phyloP scores from a whole-genome alignment of 2,329 filamentous ascomycete species.

The Hypoxylon sp. region DNA sequence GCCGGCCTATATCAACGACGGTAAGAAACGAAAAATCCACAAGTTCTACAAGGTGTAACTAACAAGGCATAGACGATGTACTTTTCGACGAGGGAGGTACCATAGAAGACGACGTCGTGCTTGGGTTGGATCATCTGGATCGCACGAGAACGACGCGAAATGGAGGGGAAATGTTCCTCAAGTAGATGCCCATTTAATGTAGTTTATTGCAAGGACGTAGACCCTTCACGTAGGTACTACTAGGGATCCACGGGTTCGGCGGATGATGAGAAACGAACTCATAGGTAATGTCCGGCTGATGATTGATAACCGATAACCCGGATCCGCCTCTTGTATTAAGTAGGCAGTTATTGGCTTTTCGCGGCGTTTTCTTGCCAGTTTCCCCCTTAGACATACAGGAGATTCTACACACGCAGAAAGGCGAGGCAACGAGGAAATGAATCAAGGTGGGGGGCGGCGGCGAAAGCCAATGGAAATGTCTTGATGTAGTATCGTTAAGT shows the following conservation, averaged over 20 bases:
- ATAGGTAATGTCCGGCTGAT: slow-evolving; percentile 17
- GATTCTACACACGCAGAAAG: slow-evolving; percentile 19
- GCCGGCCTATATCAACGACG: slow-evolving; percentile 87
- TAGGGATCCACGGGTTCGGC: slow-evolving; percentile 1
- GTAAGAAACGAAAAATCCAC: slow-evolving; percentile 66
- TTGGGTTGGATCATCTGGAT: slow-evolving; percentile 77
- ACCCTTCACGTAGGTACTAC: slow-evolving; percentile 11
- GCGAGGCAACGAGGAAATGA: slow-evolving; percentile 21
- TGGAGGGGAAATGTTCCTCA: slow-evolving; percentile 74
- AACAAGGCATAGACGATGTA: slow-evolving; percentile 66
- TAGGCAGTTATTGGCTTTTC: slow-evolving; percentile 38
- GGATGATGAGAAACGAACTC: slow-evolving; percentile 10
- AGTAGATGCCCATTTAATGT: slow-evolving; percentile 40
- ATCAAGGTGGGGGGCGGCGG: background rate
- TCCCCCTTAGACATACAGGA: slow-evolving; percentile 25
- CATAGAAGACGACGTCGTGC: slow-evolving; percentile 70
- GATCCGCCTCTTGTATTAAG: slow-evolving; percentile 44
- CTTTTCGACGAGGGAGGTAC: slow-evolving; percentile 66
- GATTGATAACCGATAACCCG: slow-evolving; percentile 19
- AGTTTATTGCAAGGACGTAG: slow-evolving; percentile 16
- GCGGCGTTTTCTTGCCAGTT: slow-evolving; percentile 29
- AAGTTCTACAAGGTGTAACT: slow-evolving; percentile 38
- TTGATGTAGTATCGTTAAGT: slow-evolving; percentile 26
- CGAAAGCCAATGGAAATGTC: slow-evolving; percentile 19
- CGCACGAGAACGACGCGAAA: slow-evolving; percentile 71